A percentile compares a stretch with the other conserved stretches of the same genome.
Evolutionary conservation across 345 rosid genomes (phyloP).

Genomic region (Hibiscus tridactylites): DNA sequence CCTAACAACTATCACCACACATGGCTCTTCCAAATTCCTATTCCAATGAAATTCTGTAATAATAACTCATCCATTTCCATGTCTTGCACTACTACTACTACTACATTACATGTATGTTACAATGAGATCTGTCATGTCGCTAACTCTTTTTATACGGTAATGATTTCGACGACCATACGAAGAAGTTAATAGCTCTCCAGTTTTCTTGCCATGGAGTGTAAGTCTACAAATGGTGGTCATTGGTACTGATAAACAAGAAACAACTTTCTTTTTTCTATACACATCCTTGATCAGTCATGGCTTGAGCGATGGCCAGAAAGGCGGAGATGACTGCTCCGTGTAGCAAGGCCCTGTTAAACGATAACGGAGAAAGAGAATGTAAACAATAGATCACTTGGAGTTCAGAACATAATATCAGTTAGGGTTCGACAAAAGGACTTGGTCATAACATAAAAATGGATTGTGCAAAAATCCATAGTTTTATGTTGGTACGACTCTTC

Average conservation of each 20-base stretch:
- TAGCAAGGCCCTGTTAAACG: slow-evolving; percentile 55
- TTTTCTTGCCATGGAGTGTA: neutral
- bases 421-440: too few species aligned
- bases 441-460: too few species aligned
- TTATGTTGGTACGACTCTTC: neutral
- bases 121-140: neutral
- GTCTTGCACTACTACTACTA: too few species aligned
- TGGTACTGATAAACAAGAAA: neutral
- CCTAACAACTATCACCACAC: too few species aligned
- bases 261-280: slow-evolving; percentile 31
- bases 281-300: slow-evolving; percentile 98
- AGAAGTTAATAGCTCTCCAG: slow-evolving; percentile 4
- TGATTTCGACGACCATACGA: neutral
- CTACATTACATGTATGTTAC: slow-evolving; percentile 17
- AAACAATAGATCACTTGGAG: neutral
- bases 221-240: neutral
- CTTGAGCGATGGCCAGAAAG: slow-evolving; percentile 88
- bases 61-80: too few species aligned
- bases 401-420: neutral
- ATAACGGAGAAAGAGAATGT: neutral
- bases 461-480: neutral
- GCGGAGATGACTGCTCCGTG: slow-evolving; percentile 93
- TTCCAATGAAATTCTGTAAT: too few species aligned
- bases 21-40: too few species aligned
- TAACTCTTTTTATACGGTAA: neutral